These are phyloP conservation scores for Paraleonurus japonicus DNA, from an alignment of 257 asterid species.

Conservation along the genomic window DNA sequence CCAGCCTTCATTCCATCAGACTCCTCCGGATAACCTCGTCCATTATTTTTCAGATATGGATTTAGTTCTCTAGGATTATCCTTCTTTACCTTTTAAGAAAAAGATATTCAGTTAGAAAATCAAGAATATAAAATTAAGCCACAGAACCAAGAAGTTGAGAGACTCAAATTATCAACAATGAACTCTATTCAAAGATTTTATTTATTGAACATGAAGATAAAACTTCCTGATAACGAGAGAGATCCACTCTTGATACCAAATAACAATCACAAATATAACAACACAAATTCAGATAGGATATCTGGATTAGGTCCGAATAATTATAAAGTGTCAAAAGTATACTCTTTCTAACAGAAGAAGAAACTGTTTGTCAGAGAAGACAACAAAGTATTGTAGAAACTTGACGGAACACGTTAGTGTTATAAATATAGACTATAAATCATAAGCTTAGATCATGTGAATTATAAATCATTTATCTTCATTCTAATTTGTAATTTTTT, in stretches of 20 bases:
- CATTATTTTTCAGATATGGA: slow-evolving; percentile 71
- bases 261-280: slow-evolving; percentile 9
- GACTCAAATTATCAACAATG: slow-evolving; percentile 7
- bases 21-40: slow-evolving; percentile 84
- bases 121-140: slow-evolving; percentile 10
- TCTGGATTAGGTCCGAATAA: neutral
- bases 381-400: neutral
- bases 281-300: neutral
- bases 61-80: slow-evolving; percentile 78
- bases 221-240: neutral
- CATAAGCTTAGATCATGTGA: neutral
- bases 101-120: slow-evolving; percentile 11
- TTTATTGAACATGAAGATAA: neutral
- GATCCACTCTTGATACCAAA: neutral
- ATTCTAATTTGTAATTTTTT: neutral
- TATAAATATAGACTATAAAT: neutral
- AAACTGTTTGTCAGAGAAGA: neutral
- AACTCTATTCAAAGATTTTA: neutral
- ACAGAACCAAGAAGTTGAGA: slow-evolving; percentile 8
- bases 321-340: slow-evolving; percentile 4
- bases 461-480: neutral
- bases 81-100: slow-evolving; percentile 47
- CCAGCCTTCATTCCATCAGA: slow-evolving; percentile 37
- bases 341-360: neutral
- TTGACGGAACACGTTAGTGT: neutral